These are phyloP conservation scores for Vicia faba DNA, from an alignment of 306 rosid genomes.

Conservation along the genomic window DNA sequence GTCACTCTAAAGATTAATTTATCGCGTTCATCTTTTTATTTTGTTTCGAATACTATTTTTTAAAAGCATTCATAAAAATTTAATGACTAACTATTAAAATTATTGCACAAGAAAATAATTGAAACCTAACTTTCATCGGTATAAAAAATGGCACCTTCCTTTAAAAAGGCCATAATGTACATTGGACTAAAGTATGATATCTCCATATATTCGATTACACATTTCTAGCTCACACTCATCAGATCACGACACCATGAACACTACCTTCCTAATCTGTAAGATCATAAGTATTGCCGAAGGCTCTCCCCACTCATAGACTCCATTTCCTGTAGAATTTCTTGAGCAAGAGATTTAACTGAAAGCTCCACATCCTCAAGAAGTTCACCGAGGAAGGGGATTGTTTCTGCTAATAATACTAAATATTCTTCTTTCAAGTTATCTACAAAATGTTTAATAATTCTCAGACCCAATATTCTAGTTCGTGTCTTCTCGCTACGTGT, in stretches of 20 bases:
- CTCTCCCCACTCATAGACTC: slow-evolving; percentile 80
- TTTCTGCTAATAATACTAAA: slow-evolving; percentile 76
- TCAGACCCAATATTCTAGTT: slow-evolving; percentile 74
- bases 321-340: slow-evolving; percentile 77
- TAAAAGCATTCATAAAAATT: not conserved
- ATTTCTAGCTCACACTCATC: slow-evolving; percentile 8
- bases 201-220: slow-evolving; percentile 2
- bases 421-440: slow-evolving; percentile 89
- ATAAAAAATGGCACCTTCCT: slow-evolving; percentile 22
- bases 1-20: too few species aligned
- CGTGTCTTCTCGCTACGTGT: slow-evolving; percentile 78
- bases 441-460: slow-evolving; percentile 65
- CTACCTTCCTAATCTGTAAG: slow-evolving; percentile 8
- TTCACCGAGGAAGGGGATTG: slow-evolving; percentile 90
- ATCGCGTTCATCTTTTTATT: too few species aligned
- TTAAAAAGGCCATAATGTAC: slow-evolving; percentile 24
- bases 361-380: slow-evolving; percentile 88
- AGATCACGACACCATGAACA: not conserved
- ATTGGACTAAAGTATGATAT: slow-evolving; percentile 3
- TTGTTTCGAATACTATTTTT: too few species aligned
- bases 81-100: not conserved
- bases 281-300: slow-evolving; percentile 64
- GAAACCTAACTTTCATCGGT: not conserved
- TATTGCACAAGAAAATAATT: not conserved
- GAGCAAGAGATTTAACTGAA: slow-evolving; percentile 82